Conservation (phyloP, 345 rosid genomes). For the Aquilaria malaccensis region DNA sequence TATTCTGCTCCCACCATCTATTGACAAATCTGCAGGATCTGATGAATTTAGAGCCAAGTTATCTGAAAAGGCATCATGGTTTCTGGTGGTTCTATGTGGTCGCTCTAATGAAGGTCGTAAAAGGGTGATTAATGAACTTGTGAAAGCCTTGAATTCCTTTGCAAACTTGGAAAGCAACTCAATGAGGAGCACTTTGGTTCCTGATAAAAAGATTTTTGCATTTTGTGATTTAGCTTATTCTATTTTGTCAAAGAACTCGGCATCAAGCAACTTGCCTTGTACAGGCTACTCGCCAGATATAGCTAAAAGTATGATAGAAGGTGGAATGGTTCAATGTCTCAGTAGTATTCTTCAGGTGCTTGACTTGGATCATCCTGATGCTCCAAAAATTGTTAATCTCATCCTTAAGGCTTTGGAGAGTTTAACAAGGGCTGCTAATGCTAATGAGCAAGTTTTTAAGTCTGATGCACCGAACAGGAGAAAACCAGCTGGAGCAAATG, state of each 20-base stretch:
- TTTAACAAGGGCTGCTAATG: conserved; percentile 90
- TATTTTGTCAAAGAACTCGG: conserved; percentile 79
- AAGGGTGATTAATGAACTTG: conserved; percentile 80
- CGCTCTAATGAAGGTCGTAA: conserved; percentile 92
- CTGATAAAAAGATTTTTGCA: conserved; percentile 70
- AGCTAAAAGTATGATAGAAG: conserved; percentile 94
- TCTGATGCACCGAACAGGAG: conserved; percentile 57
- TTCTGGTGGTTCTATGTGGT: conserved; percentile 80
- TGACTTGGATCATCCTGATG: conserved; percentile 96
- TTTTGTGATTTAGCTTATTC: conserved; percentile 74
- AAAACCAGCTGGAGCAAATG: conserved; percentile 39
- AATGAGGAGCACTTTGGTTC: conserved; percentile 42
- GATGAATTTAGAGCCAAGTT: conserved; percentile 87
- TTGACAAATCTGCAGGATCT: conserved; percentile 66
- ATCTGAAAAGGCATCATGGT: conserved; percentile 90
- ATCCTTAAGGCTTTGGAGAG: conserved; percentile 82
- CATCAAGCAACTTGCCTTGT: conserved; percentile 73
- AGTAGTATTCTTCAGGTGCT: conserved; percentile 76
- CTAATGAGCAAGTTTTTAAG: conserved; percentile 66
- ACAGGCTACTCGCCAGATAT: conserved; percentile 88
- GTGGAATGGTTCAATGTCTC: conserved; percentile 72
- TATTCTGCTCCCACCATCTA: conserved; percentile 61
- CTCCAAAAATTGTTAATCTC: conserved; percentile 82
- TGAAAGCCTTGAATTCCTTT: conserved; percentile 64
- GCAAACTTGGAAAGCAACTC: conserved; percentile 63